These are phyloP conservation scores for Leccinum incarnatum DNA, from an alignment of 768 basidiomycete genomes.

Conservation along the genomic window DNA sequence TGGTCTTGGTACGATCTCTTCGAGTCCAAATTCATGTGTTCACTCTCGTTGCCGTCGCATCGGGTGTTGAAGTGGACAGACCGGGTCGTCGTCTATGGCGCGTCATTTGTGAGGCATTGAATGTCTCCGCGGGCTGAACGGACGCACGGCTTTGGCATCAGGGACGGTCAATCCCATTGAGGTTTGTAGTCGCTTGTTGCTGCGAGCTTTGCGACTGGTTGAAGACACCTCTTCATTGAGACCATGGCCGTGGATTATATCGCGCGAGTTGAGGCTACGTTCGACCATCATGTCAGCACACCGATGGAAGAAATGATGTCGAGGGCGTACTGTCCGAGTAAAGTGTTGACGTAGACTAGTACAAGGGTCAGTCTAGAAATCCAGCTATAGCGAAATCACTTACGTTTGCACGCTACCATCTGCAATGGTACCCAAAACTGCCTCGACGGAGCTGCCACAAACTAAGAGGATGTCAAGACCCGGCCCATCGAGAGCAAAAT, in stretches of 20 bases:
- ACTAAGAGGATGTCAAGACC: constrained; percentile 14
- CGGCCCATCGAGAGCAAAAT: not conserved
- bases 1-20: constrained; percentile 17
- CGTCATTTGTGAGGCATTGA: not conserved
- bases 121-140: not conserved
- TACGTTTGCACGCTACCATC: constrained; percentile 27
- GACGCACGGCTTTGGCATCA: constrained; percentile 19
- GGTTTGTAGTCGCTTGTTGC: not conserved
- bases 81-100: constrained; percentile 13
- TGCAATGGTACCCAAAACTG: constrained; percentile 28
- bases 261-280: constrained; percentile 27
- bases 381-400: not conserved
- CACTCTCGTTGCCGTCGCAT: constrained; percentile 2
- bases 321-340: constrained; percentile 25
- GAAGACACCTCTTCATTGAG: constrained; percentile 26
- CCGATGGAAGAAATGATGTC: not conserved
- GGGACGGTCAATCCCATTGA: constrained; percentile 14
- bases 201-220: not conserved
- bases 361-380: not conserved
- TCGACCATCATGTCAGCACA: constrained; percentile 1
- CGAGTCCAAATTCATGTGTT: constrained; percentile 10
- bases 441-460: constrained; percentile 20
- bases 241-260: constrained; percentile 16
- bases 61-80: constrained; percentile 14
- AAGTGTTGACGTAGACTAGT: constrained; percentile 29